These are phyloP conservation scores for Coniochaeta prunicola DNA, from an alignment of 2,329 filamentous ascomycete genomes.

Conservation along the genomic window DNA sequence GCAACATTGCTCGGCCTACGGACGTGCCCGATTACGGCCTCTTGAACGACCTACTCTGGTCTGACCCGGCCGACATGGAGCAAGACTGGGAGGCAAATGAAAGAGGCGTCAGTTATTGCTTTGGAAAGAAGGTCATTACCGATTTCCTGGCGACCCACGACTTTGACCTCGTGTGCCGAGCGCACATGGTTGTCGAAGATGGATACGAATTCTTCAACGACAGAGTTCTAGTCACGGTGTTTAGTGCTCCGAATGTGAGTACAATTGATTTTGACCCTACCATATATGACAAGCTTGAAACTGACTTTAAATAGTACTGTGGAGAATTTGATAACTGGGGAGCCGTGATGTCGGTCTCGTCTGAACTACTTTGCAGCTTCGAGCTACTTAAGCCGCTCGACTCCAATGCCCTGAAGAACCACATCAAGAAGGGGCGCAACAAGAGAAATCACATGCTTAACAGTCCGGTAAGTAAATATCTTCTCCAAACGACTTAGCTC, in stretches of 20 bases:
- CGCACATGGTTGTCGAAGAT: constrained; percentile 99
- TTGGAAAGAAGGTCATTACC: constrained; percentile 96
- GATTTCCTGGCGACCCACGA: constrained; percentile 92
- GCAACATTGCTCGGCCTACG: constrained; percentile 89
- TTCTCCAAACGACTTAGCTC: background rate
- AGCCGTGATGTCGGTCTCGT: constrained; percentile 95
- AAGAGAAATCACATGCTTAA: constrained; percentile 93
- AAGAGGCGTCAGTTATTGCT: constrained; percentile 94
- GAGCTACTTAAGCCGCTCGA: constrained; percentile 94
- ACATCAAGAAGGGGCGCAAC: constrained; percentile 97
- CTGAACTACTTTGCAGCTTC: constrained; percentile 91
- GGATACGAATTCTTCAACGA: constrained; percentile 99
- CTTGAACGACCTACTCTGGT: constrained; percentile 93
- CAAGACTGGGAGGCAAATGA: constrained; percentile 98
- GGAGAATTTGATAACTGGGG: constrained; percentile 99
- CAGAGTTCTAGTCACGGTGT: constrained; percentile 89
- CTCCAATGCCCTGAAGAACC: constrained; percentile 91
- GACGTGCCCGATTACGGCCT: constrained; percentile 96
- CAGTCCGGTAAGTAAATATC: constrained; percentile 68
- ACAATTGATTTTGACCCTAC: background rate
- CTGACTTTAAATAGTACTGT: constrained; percentile 62
- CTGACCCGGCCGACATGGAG: constrained; percentile 96
- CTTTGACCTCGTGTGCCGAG: constrained; percentile 93
- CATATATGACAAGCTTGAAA: constrained; percentile 3
- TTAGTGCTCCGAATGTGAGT: constrained; percentile 93